Base-by-base conservation (phyloP, 2,329 filamentous ascomycete genomes). In the Exophiala phaeomuriformis region DNA sequence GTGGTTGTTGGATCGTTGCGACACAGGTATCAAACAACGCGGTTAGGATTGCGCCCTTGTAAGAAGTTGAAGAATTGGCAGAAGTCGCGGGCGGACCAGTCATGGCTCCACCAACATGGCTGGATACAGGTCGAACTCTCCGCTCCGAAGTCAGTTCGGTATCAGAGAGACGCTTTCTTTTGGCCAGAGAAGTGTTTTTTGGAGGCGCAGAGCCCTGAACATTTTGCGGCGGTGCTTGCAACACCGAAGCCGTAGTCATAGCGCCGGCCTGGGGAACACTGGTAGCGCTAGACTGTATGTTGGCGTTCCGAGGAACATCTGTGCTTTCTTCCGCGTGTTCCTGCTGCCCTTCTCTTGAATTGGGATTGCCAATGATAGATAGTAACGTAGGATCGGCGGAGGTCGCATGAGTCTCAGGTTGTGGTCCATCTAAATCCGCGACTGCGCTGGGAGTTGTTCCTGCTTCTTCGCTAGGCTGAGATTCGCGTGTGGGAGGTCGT, bases 41-140 rank as follows among this genome's bases (percentile, higher is more conserved):
- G 6, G 19, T 37, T 5, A 53, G 47, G 29, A 40, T 28, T 29
- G 43, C 41, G 3, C 9, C 40, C 30, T 5, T 37, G 29, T 41
- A 37, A 32, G 27, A 8, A n/a, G 33, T 37, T 1, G 50, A 53
- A 3, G 56, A 56, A 48, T 52, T 27, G 6, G 51, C 46, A 30
- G 56, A 52, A 8, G 56, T 59, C 8, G 53, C 53, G 5, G 53
- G 50, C 31, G 53, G 56, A 4, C 19, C 19, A 9, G 33, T 19
- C 30, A 37, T 12, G 30, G 10, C 7, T n/a, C 36, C 39, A 27
- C 35, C 27, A 3, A 8, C 29, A 5, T 49, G 47, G 2, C 32
- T 12, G 8, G 5, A 35, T 6, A n/a, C 6, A 9, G 36, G 43
- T 32, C 48, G 42, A 6, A 8, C 33, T 40, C 52, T 37, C 39